A percentile compares a stretch with the other conserved stretches of the same genome.
These are phyloP conservation scores for Boletus reticuloceps DNA, from an alignment of 768 basidiomycete genomes.

Conservation along the genomic window DNA sequence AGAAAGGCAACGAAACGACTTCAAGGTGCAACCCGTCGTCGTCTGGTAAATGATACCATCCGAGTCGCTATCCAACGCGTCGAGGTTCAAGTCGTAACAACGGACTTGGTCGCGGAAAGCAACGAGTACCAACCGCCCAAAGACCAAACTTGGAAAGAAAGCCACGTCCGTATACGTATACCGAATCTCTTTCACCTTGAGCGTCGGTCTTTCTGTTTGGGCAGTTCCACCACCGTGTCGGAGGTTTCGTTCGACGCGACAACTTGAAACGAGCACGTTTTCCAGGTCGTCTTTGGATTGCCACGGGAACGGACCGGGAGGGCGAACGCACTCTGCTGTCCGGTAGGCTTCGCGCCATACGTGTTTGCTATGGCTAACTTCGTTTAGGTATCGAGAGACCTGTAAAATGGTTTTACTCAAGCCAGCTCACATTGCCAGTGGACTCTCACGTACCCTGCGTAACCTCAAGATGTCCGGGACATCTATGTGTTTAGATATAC, in stretches of 20 bases:
- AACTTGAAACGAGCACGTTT: slow-evolving; percentile 7
- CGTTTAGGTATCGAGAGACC: neutral
- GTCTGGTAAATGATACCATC: slow-evolving; percentile 2
- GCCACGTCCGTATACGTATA: neutral
- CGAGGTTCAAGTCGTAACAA: slow-evolving; percentile 13
- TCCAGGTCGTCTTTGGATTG: slow-evolving; percentile 18
- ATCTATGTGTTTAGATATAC: slow-evolving; percentile 10
- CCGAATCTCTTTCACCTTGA: slow-evolving; percentile 1
- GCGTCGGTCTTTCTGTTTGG: neutral
- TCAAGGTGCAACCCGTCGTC: neutral
- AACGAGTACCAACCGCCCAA: slow-evolving; percentile 16
- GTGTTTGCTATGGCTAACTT: slow-evolving; percentile 1
- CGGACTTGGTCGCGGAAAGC: slow-evolving; percentile 11
- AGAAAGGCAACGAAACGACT: slow-evolving; percentile 7
- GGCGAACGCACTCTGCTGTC: neutral
- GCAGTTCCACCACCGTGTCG: neutral
- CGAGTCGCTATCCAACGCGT: neutral
- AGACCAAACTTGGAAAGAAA: slow-evolving; percentile 3
- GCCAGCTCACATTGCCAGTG: neutral
- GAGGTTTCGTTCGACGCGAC: slow-evolving; percentile 7
- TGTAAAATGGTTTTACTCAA: neutral
- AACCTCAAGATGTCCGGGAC: slow-evolving; percentile 16
- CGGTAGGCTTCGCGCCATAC: slow-evolving; percentile 19
- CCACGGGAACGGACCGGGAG: slow-evolving; percentile 7
- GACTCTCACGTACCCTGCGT: slow-evolving; percentile 13